Evolutionary conservation across 179 eudicot species (phyloP), one percentile per base, ranked within the genome.

Genomic region (Dionaea muscipula): DNA sequence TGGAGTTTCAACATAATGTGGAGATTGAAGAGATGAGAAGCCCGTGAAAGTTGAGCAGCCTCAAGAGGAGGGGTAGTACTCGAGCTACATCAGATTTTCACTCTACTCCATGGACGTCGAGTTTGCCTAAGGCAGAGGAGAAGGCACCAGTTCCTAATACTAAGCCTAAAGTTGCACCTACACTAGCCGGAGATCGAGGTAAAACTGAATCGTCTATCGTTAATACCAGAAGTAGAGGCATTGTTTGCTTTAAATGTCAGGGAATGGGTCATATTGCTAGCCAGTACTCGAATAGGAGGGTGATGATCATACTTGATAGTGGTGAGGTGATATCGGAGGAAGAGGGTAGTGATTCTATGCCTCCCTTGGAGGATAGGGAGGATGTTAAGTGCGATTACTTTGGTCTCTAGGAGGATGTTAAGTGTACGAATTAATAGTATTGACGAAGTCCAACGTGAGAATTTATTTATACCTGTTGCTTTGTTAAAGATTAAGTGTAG

Each of bases 401-500:
- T 28, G 8, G 35, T 28, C 5, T 3, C 8, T 3, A 28, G 35
- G 35, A 28, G 35, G 8, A 8, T 8, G 3, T 8, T 28, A 3
- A 28, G 5, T 28, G 35, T 8, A 3, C 8, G 8, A 3, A 8
- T 28, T 8, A 3, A 28, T 28, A 8, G 8, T 3, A 8, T 3
- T 3, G 35, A 28, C 3, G 5, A 28, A 28, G 35, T 28, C 5
- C 35, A 28, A 8, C 35, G 35, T 3, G 3, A 28, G 33, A 50
- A 50, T 28, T 23, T 50, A 4, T 50, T 50, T 28, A 50, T 14
- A 50, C 18, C 23, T 10, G 33, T 2, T 50, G 54, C 31, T 50
- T 23, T 50, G 54, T 50, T 4, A 50, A 50, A 2, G 23, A 25
- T 28, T 21, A 50, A 50, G 22, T 50, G 54, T 24, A 50, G 31